Conservation (phyloP, 2,329 filamentous ascomycete genomes). For the Tolypocladium amazonense region DNA sequence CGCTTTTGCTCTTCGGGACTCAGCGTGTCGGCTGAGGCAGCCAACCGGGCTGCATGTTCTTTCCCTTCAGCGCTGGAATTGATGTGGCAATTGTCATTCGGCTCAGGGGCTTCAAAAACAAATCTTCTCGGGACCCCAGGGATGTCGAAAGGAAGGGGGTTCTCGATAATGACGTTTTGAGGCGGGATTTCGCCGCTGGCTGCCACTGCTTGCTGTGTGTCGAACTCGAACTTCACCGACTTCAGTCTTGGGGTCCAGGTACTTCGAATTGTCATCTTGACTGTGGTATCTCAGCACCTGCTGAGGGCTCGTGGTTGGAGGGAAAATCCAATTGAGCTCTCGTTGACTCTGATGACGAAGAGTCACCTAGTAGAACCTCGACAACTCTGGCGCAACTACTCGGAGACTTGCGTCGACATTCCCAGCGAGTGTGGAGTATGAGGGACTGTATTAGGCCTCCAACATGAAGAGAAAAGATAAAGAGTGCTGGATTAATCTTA, state of each 20-base stretch:
- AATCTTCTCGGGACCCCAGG: background rate
- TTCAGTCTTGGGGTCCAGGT: background rate
- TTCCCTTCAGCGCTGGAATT: background rate
- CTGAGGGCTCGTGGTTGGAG: background rate
- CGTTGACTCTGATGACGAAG: background rate
- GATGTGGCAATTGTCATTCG: background rate
- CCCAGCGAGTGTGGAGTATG: background rate
- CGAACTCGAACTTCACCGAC: constrained; percentile 2
- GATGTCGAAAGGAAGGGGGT: background rate
- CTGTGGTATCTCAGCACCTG: background rate
- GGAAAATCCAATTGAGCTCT: background rate
- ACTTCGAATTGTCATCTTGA: background rate
- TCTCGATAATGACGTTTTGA: background rate
- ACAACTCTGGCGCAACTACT: background rate
- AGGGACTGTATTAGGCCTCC: background rate
- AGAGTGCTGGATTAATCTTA: background rate
- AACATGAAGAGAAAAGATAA: background rate
- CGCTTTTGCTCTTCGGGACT: background rate
- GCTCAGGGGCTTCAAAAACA: background rate
- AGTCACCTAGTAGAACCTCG: background rate
- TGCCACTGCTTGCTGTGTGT: background rate
- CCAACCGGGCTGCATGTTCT: background rate
- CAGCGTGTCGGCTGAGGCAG: background rate
- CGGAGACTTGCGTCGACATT: too few relatives aligned
- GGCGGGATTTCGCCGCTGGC: background rate